Base-by-base conservation (phyloP, 2,329 filamentous ascomycete genomes). In the Verticillium klebahnii region DNA sequence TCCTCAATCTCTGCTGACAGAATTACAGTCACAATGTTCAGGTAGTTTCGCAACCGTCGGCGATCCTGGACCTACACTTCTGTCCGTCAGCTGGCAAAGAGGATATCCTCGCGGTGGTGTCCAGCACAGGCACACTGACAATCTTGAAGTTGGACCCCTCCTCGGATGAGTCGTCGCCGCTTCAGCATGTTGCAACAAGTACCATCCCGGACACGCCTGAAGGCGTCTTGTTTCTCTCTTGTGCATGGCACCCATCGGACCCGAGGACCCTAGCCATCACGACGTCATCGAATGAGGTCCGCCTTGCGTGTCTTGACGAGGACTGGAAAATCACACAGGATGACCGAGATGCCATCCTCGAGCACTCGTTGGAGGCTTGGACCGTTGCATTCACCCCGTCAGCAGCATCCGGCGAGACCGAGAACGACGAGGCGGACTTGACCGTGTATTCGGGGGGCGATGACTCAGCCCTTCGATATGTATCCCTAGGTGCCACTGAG, bases 51-150 rank as follows among this genome's bases (percentile, higher is more conserved):
- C 86, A 90, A 25, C 83, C 87, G 4, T 92, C 88, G 59, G 93
- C 92, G 6, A 83, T 97, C 32, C 83, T 97, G 60, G 93, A 97
- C 72, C 79, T 97, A 34, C 91, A 93, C 68, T 98, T 97, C 73
- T 86, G 89, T 63, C 85, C 84, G 1, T 70, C 75, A 59, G 65
- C 69, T 2, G 72, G 80, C 60, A 69, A 69, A 8, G 76, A 74
- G 58, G 80, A 82, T 34, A 76, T 90, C 3, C 82, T 96, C 60
- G 92, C 87, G 11, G 86, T 89, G 3, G 91, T 92, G 9, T 91
- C 90, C 1, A 97, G 92, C 64, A 91, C 89, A 0, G 91, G 89
- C 0, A 82, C 83, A 0, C 76, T 96, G 14, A 83, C 83, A 1
- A 78, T 94, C 58, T 92, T 89, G 73, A 78, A 73, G 65, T 75